phyloP scores from a whole-genome alignment of 352 stramenopile species.

The Plasmopara muralis region DNA sequence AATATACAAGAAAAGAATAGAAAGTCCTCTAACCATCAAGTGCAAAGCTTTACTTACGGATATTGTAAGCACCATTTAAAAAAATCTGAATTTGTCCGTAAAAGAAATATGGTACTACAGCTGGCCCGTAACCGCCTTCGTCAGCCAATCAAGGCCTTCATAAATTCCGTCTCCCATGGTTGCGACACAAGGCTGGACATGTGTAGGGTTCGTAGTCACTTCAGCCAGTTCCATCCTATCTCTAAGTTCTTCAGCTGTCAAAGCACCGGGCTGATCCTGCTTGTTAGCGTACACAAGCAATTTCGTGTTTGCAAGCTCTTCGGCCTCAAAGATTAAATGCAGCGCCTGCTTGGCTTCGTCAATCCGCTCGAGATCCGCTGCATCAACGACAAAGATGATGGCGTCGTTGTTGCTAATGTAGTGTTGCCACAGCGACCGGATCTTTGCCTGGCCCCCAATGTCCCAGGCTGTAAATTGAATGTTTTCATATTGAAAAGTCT shows the following conservation, averaged over 20 bases:
- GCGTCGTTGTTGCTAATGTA: slow-evolving; percentile 61
- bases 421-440: slow-evolving; percentile 56
- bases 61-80: no score
- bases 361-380: slow-evolving; percentile 42
- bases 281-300: slow-evolving; percentile 53
- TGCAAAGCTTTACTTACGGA: no score
- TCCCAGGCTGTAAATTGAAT: slow-evolving; percentile 83
- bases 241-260: slow-evolving; percentile 27
- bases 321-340: slow-evolving; percentile 31
- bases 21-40: no score
- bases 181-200: slow-evolving; percentile 28
- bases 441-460: slow-evolving; percentile 46
- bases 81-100: no score
- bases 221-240: slow-evolving; percentile 28
- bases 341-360: slow-evolving; percentile 39
- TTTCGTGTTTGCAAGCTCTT: slow-evolving; percentile 35
- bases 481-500: slow-evolving; percentile 65
- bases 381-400: slow-evolving; percentile 84
- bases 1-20: no score
- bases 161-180: slow-evolving; percentile 32
- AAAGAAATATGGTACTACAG: background rate
- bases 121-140: slow-evolving; percentile 25
- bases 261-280: slow-evolving; percentile 30
- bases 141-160: slow-evolving; percentile 48
- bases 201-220: slow-evolving; percentile 30